phyloP scores from a whole-genome alignment of 768 basidiomycete genomes.

The Obba rivulosa region DNA sequence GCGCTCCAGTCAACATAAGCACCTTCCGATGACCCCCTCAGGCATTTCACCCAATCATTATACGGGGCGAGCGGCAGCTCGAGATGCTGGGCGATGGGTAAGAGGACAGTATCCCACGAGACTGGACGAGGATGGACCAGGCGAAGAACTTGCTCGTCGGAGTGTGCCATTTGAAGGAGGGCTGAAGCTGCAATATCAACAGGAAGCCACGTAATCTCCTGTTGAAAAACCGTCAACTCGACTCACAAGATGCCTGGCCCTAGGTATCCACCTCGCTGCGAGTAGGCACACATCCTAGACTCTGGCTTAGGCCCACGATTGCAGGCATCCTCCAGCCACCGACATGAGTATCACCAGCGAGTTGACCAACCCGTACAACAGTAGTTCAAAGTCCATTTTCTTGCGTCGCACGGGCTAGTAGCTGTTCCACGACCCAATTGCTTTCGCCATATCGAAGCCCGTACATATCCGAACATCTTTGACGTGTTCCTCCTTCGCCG shows the following conservation, averaged over 20 bases:
- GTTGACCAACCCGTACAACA: constrained; percentile 41
- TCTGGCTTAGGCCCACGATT: constrained; percentile 25
- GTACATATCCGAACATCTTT: constrained; percentile 27
- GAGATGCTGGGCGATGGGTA: constrained; percentile 11
- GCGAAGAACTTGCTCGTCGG: constrained; percentile 23
- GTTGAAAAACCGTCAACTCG: neutral
- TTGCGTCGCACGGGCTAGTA: constrained; percentile 26
- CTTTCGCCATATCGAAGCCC: constrained; percentile 39
- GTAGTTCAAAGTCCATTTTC: constrained; percentile 31
- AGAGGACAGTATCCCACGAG: constrained; percentile 22
- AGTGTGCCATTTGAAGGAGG: constrained; percentile 24
- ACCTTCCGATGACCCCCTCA: too few relatives aligned
- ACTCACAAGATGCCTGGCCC: neutral
- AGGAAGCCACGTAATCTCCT: constrained; percentile 41
- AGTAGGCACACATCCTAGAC: constrained; percentile 27
- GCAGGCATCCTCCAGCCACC: constrained; percentile 47
- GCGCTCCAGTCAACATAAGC: too few relatives aligned
- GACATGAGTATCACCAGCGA: constrained; percentile 33
- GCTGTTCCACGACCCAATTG: constrained; percentile 41
- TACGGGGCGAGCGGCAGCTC: constrained; percentile 22
- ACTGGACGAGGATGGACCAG: constrained; percentile 34
- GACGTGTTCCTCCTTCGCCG: neutral
- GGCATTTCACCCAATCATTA: constrained; percentile 17
- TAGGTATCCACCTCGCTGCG: constrained; percentile 27
- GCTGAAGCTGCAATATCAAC: constrained; percentile 31